Base-by-base conservation (phyloP, 176 grass and related monocot genomes). In the Areca catechu region DNA sequence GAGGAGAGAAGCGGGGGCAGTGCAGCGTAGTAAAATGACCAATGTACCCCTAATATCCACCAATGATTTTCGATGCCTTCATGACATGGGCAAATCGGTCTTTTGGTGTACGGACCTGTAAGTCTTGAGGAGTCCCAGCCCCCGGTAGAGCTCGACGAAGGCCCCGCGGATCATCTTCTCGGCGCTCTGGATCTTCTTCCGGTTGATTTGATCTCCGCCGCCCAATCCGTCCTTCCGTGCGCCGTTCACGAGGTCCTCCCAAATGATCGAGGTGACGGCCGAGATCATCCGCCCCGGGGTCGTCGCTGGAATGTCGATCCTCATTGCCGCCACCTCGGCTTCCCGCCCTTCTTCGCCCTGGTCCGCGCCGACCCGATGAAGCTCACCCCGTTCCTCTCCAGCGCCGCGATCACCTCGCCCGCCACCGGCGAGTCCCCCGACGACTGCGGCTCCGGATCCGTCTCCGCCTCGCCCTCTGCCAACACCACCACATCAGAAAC, bases 111-210 rank as follows among this genome's bases (percentile, higher is more conserved):
- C 58, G 1, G 21, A 75, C 78, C 78, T 75, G 52, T 70, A 81
- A 1, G 62, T 81, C n/a, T 21, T 75, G 28, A 81, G 69, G 24
- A 75, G 34, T 10, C 65, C 78, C 0, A 81, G 18, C 12, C 51
- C 78, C 7, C 71, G 71, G 52, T 81, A 81, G 10, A 75, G 78
- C 51, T 81, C 71, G n/a, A 75, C 19, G 48, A 74, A 75, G 2
- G 78, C 78, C 3, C 53, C 65, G 14, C 78, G 72, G 16, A 80
- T 80, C 63, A 74, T 74, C 70, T 80, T 80, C 70, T 74, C 77
- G 4, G 77, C 77, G 17, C 70, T 56, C 51, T 81, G 63, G 7
- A 81, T 62, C 52, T 81, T 81, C 71, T 81, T 75, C 6, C 34
- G 54, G n/a, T 48, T 81, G 17, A 75, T 24, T 37, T 69, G 70